These are phyloP conservation scores for Plasmodium cynomolgi DNA, from an alignment of 169 alveolate species.

Conservation along the genomic window DNA sequence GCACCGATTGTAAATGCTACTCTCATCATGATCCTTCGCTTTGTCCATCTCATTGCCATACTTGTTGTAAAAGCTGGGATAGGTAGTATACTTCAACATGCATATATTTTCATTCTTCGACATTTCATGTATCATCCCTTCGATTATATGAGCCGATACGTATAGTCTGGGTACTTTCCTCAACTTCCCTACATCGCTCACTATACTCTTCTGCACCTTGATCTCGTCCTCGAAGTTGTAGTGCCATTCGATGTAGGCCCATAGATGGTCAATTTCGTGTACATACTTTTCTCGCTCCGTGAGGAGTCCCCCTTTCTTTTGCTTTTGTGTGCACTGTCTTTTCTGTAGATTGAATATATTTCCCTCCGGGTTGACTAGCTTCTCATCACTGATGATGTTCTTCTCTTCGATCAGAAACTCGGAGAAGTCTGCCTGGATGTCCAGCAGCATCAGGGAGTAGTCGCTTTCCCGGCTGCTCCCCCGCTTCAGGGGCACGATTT, in stretches of 20 bases:
- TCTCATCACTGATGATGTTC: conserved; percentile 52
- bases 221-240: conserved; percentile 71
- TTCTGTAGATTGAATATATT: conserved; percentile 39
- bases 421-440: conserved; percentile 73
- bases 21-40: neutral
- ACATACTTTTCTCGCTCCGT: conserved; percentile 50
- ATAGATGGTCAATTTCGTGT: conserved; percentile 62
- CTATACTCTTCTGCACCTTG: conserved; percentile 46
- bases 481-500: conserved; percentile 56
- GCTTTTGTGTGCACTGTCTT: conserved; percentile 31
- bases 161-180: conserved; percentile 47
- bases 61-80: conserved; percentile 42
- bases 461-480: conserved; percentile 1
- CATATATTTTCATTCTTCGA: conserved; percentile 65
- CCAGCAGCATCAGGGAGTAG: conserved; percentile 47
- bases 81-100: conserved; percentile 59
- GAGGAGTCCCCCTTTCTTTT: neutral
- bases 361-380: conserved; percentile 16
- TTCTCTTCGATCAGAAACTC: conserved; percentile 66
- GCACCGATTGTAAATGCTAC: conserved; percentile 44
- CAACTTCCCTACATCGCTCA: conserved; percentile 28
- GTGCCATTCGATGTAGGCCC: conserved; percentile 76
- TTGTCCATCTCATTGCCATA: conserved; percentile 46
- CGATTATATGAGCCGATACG: conserved; percentile 75
- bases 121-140: conserved; percentile 66